Evolutionary conservation across 768 basidiomycete genomes (phyloP), one percentile per base, ranked within the genome.

Genomic region (Macrolepiota albuminosa): DNA sequence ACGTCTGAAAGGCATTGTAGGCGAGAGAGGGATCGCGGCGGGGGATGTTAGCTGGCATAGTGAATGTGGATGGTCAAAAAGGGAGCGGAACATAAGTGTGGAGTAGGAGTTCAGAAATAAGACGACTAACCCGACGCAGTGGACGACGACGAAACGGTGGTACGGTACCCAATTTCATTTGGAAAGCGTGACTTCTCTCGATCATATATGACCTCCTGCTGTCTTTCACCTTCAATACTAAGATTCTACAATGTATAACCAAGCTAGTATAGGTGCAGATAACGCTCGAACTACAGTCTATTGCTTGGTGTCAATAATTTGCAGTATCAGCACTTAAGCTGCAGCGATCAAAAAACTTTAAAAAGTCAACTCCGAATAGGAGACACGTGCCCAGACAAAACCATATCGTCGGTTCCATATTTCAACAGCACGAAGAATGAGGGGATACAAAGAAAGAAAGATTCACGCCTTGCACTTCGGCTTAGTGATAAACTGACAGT

Each of bases 111-210:
- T 67, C 66, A 68, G 65, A 69, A 71, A 64, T 68, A 70, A 68
- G 66, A 67, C 64, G 67, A 72, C 68, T 66, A 70, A 77, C 73
- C 75, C 75, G 75, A 71, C 61, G 69, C 71, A 74, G 70, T 70
- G 75, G 76, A 71, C 39, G 29, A 54, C 63, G 66, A 68, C 67
- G 76, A 75, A 77, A 76, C 75, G 71, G 70, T 68, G 68, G 72
- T 71, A 67, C 65, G 75, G 75, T 78, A 75, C 68, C 57, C 49
- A 50, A 68, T 65, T 67, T 59, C 61, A 64, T 67, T 61, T 59
- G 63, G 59, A 59, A 49, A 40, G 63, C 53, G 42, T 64, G 64
- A 62, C 64, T 42, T 40, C 39, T 29, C 7, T 29, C 40, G 54
- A 54, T 54, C 40, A 42, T 18, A 33, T 13, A 40, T n/a, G 37